A percentile compares a stretch with the other conserved stretches of the same genome.
Evolutionary conservation across 495 filamentous ascomycete genomes (phyloP).

Genomic region (Penicillium cataractarum): DNA sequence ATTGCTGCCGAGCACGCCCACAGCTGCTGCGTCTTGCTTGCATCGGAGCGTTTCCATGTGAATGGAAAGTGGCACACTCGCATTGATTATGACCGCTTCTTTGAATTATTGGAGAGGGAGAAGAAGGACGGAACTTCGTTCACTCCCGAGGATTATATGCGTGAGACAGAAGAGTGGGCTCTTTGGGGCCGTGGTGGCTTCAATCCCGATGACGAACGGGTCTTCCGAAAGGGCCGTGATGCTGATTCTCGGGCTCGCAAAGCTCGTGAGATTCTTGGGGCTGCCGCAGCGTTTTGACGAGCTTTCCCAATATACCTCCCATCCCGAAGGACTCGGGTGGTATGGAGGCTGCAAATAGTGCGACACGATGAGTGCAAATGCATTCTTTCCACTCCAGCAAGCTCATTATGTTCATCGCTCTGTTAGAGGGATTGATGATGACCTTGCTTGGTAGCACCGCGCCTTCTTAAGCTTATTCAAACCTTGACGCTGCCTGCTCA

Average conservation of each 20-base stretch:
- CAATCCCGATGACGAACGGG: conserved; percentile 84
- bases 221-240: conserved; percentile 73
- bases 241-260: conserved; percentile 7
- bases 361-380: neutral
- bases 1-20: conserved; percentile 95
- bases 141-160: conserved; percentile 87
- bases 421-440: neutral
- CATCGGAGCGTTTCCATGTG: conserved; percentile 70
- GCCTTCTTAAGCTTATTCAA: neutral
- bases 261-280: conserved; percentile 5
- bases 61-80: conserved; percentile 85
- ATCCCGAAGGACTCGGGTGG: neutral
- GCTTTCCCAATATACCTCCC: neutral
- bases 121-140: conserved; percentile 63
- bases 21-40: conserved; percentile 88
- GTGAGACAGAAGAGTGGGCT: conserved; percentile 88
- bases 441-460: neutral
- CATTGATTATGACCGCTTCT: conserved; percentile 90
- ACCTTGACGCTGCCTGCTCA: neutral
- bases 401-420: neutral
- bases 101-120: conserved; percentile 73
- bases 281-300: neutral
- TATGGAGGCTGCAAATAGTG: too few species aligned
- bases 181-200: conserved; percentile 94
- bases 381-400: neutral